phyloP scores from a whole-genome alignment of 352 stramenopile genomes.

The Blastocystis sp. region DNA sequence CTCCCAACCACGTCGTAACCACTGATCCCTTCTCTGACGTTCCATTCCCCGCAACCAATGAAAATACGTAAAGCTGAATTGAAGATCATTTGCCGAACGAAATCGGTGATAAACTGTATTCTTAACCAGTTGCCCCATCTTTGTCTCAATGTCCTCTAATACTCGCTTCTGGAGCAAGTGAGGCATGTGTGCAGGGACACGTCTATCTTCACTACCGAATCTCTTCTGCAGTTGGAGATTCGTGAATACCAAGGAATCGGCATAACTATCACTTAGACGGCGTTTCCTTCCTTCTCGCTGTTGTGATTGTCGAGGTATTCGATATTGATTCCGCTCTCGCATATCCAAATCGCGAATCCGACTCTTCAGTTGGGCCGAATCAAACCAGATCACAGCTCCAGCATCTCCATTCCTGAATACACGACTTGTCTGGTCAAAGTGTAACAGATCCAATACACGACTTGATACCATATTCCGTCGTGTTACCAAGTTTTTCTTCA shows the following conservation, averaged over 20 bases:
- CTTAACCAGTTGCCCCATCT: conserved; percentile 71
- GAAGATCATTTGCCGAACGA: conserved; percentile 85
- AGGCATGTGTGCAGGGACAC: conserved; percentile 89
- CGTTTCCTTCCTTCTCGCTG: neutral
- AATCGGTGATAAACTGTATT: conserved; percentile 77
- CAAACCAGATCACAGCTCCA: neutral
- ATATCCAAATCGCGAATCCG: neutral
- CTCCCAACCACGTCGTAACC: conserved; percentile 79
- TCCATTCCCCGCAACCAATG: conserved; percentile 86
- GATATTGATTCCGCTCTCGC: neutral
- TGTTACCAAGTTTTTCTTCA: neutral
- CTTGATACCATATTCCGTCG: neutral
- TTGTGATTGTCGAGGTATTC: too few relatives aligned
- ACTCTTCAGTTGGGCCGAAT: neutral
- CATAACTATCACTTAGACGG: conserved; percentile 80
- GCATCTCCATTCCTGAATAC: neutral
- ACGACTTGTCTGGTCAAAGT: neutral
- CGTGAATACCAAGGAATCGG: conserved; percentile 84
- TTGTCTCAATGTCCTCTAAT: conserved; percentile 79
- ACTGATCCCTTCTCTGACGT: conserved; percentile 73
- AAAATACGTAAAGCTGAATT: conserved; percentile 91
- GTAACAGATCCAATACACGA: neutral
- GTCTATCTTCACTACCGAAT: conserved; percentile 76
- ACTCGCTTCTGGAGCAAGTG: conserved; percentile 85
- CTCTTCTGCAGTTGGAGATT: conserved; percentile 85